A percentile compares a stretch with the other conserved stretches of the same genome.
These are phyloP conservation scores for Thymus mandschuricus DNA, from an alignment of 257 asterid genomes.

Conservation along the genomic window DNA sequence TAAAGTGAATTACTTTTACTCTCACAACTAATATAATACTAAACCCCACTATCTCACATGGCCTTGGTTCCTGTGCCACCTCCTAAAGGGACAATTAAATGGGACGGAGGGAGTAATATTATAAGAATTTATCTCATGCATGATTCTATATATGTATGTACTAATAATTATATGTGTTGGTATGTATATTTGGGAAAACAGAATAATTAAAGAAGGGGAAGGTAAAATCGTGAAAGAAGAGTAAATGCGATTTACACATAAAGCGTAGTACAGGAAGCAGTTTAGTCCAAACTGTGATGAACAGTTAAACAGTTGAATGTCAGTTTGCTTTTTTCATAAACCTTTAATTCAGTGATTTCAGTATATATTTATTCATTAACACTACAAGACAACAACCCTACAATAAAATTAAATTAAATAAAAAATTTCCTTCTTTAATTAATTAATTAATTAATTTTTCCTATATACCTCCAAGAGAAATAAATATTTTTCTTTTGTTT, in stretches of 20 bases:
- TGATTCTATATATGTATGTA: no score
- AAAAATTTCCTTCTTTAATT: no score
- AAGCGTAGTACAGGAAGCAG: neutral
- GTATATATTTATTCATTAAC: conserved; percentile 13
- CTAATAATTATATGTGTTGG: neutral
- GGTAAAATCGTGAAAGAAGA: conserved; percentile 28
- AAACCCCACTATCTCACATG: no score
- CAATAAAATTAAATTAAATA: neutral
- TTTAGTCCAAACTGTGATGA: conserved; percentile 11
- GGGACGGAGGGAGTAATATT: no score
- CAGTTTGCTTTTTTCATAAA: conserved; percentile 31
- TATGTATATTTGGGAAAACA: neutral
- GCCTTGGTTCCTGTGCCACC: no score
- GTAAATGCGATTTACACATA: conserved; percentile 18
- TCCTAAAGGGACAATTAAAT: no score
- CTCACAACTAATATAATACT: no score
- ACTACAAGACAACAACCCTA: conserved; percentile 8
- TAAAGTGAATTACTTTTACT: no score
- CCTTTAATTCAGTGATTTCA: conserved; percentile 31
- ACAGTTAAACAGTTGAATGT: conserved; percentile 35
- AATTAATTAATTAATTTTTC: no score
- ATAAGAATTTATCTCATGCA: no score
- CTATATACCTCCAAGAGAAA: no score
- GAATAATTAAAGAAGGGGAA: conserved; percentile 11
- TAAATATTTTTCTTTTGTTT: no score